Conservation (phyloP, 441 rosid species). For the Gossypium laxum region DNA sequence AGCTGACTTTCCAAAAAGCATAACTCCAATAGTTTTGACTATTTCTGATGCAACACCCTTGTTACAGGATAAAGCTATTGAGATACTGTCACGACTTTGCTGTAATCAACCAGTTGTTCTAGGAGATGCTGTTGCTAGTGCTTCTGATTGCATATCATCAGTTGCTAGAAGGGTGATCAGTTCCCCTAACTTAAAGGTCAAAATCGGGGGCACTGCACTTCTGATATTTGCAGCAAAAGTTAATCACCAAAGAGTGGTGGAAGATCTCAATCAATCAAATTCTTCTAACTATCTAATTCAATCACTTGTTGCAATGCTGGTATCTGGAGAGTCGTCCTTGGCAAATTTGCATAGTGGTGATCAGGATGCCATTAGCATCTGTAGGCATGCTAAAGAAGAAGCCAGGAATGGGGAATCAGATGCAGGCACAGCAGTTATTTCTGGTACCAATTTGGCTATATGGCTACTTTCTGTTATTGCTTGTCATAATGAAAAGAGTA, state of each 20-base stretch:
- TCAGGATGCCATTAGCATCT: slow-evolving; percentile 50
- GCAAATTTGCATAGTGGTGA: slow-evolving; percentile 39
- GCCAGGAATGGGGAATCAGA: slow-evolving; percentile 37
- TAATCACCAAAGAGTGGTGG: slow-evolving; percentile 69
- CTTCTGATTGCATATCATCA: slow-evolving; percentile 59
- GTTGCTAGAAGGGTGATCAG: slow-evolving; percentile 66
- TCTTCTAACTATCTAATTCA: slow-evolving; percentile 55
- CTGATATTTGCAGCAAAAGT: slow-evolving; percentile 90
- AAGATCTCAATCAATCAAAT: slow-evolving; percentile 72
- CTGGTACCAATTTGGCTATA: slow-evolving; percentile 67
- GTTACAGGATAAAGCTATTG: slow-evolving; percentile 92
- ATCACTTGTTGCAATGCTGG: slow-evolving; percentile 68
- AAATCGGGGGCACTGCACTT: slow-evolving; percentile 90
- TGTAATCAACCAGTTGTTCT: slow-evolving; percentile 67
- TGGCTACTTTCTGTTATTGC: slow-evolving; percentile 92
- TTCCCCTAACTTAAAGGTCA: slow-evolving; percentile 54
- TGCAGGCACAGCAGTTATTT: slow-evolving; percentile 43
- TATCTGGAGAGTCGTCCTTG: slow-evolving; percentile 39
- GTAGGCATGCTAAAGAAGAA: slow-evolving; percentile 51
- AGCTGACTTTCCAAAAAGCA: slow-evolving; percentile 68
- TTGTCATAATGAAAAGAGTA: slow-evolving; percentile 72
- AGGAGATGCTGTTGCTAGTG: slow-evolving; percentile 57
- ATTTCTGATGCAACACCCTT: slow-evolving; percentile 62
- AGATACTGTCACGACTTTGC: slow-evolving; percentile 77
- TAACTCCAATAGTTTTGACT: slow-evolving; percentile 72